Percentiles rank a stretch among this genome's conserved stretches.
These are phyloP conservation scores for Puccinia hordei DNA, from an alignment of 1,284 basidiomycete genomes.

Conservation along the genomic window DNA sequence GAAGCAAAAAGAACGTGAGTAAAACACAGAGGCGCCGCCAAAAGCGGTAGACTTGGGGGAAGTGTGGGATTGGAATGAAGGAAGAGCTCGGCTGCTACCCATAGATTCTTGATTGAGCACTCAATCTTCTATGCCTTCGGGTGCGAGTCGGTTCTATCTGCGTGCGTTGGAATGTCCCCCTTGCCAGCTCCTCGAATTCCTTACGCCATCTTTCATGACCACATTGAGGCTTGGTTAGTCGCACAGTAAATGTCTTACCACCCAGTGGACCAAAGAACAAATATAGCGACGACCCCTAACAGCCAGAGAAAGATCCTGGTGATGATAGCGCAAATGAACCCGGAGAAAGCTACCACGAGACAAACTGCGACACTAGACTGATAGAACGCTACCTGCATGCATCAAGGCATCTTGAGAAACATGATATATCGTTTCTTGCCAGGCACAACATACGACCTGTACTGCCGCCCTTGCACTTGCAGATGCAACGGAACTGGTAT, in stretches of 20 bases:
- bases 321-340: conserved; percentile 38
- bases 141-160: conserved; percentile 29
- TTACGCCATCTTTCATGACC: conserved; percentile 33
- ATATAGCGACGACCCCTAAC: conserved; percentile 24
- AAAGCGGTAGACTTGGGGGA: not conserved
- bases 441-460: not conserved
- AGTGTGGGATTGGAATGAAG: not conserved
- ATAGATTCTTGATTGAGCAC: conserved; percentile 12
- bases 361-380: conserved; percentile 33
- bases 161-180: not conserved
- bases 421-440: conserved; percentile 25
- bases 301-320: conserved; percentile 19
- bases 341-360: conserved; percentile 14
- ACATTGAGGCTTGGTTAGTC: conserved; percentile 40
- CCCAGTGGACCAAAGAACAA: conserved; percentile 16
- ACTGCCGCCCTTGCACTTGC: not conserved
- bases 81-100: conserved; percentile 10
- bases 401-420: conserved; percentile 26
- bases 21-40: conserved; percentile 34
- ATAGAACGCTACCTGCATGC: conserved; percentile 42
- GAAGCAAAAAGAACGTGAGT: conserved; percentile 17
- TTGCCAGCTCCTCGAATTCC: conserved; percentile 30
- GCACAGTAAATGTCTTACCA: conserved; percentile 22
- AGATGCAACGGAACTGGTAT: not conserved
- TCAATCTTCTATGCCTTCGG: conserved; percentile 11